Evolutionary conservation across 371 early-diverging fungal species (phyloP), one percentile per base, ranked within the genome.

Genomic region (Mucor plumbeus): DNA sequence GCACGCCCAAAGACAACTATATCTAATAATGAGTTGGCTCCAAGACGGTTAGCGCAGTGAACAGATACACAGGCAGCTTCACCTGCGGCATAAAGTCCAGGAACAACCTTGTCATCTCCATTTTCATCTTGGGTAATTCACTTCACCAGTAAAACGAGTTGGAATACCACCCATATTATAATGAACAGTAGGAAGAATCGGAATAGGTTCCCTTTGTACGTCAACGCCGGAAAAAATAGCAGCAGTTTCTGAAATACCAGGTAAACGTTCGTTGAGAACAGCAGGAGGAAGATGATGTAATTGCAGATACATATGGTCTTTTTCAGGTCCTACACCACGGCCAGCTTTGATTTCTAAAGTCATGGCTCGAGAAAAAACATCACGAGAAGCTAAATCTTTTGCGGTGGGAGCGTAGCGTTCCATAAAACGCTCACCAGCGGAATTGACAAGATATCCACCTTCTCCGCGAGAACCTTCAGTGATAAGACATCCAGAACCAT

Each of bases 101-200:
- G 97, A 70, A 93, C 97, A 67, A 88, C 89, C 80, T 87, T 75
- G 65, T 93, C 93, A 47, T 88, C 80, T 68, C 94, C 93, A 56
- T 89, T 86, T 70, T 88, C 80, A 53, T 91, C 84, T 38, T 88
- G 82, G 47, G 83, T 85, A 76, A 97, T 77, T 77, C n/a, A 97
- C 98, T 84, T 98, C 95, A 68, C 99, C 99, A 60, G 97, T 97
- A 90, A 94, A 97, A 62, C 88, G 87, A 54, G 98, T 97, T 40
- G 98, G 98, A 69, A 98, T 97, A 80, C 99, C 98, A 76, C 99
- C 99, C 98, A 98, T 98, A 88, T 98, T 98, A 90, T 98, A 98
- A 80, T 98, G 99, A 69, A 98, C 99, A 65, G 99, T 98, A 67
- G 99, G 99, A 61, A 98, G 84, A 54, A 98, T 97, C n/a, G 99